Evolutionary conservation across 2,329 filamentous ascomycete species (phyloP).

Genomic region (Penicillium sp.): DNA sequence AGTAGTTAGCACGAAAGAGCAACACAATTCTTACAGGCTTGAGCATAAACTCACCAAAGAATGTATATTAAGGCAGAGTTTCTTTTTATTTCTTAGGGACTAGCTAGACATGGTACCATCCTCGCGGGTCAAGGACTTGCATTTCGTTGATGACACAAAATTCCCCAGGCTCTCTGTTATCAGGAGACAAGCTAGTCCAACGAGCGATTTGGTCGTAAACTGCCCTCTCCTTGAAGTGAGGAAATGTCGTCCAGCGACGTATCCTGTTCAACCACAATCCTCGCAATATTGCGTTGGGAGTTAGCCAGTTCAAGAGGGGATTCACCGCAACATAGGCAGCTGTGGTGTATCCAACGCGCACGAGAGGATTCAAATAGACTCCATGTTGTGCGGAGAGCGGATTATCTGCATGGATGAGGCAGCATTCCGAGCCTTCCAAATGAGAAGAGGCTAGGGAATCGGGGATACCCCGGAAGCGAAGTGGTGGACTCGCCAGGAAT

Average conservation of each 20-base stretch:
- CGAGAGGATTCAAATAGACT: conserved; percentile 43
- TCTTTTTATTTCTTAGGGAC: neutral
- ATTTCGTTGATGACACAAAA: conserved; percentile 28
- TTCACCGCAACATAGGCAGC: conserved; percentile 28
- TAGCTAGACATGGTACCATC: conserved; percentile 23
- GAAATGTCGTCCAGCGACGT: conserved; percentile 47
- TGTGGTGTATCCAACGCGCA: conserved; percentile 41
- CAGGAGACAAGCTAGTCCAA: conserved; percentile 26
- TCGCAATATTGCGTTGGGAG: conserved; percentile 49
- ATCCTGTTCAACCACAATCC: conserved; percentile 63
- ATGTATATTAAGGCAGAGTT: neutral
- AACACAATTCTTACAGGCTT: too few species aligned
- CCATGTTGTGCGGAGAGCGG: conserved; percentile 32
- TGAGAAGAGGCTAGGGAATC: conserved; percentile 58
- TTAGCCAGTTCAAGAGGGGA: conserved; percentile 47
- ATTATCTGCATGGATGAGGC: conserved; percentile 55
- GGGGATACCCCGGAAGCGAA: conserved; percentile 65
- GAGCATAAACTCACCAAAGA: too few species aligned
- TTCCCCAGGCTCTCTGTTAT: conserved; percentile 16
- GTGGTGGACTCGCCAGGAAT: conserved; percentile 31
- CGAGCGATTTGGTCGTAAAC: conserved; percentile 39
- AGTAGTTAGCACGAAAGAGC: neutral
- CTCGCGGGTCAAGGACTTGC: conserved; percentile 23
- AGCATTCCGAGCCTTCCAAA: conserved; percentile 77
- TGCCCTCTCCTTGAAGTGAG: conserved; percentile 30